A percentile compares a stretch with the other conserved stretches of the same genome.
These are phyloP conservation scores for Wickerhamiella domercqiae DNA, from an alignment of 805 yeast species.

Conservation along the genomic window DNA sequence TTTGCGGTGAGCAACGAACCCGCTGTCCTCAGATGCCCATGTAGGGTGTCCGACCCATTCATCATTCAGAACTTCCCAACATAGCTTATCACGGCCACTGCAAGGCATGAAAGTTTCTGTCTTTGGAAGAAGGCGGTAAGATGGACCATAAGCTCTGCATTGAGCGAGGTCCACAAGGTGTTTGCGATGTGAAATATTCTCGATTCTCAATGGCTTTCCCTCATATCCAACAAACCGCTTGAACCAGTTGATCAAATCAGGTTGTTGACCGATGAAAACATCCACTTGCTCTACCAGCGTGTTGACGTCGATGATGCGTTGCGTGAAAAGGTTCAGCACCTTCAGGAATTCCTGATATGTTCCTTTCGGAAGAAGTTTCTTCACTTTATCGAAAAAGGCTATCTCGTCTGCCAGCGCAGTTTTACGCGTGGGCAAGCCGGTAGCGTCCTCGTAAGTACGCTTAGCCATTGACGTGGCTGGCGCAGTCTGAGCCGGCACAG, in stretches of 20 bases:
- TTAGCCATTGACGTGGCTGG: neutral
- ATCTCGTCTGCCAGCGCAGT: conserved; percentile 61
- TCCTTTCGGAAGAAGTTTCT: conserved; percentile 75
- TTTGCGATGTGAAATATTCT: conserved; percentile 72
- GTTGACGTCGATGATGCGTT: conserved; percentile 72
- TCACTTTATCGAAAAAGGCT: conserved; percentile 80
- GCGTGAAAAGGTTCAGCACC: conserved; percentile 71
- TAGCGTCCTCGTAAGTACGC: neutral
- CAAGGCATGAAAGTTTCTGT: conserved; percentile 94
- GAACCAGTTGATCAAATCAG: conserved; percentile 80
- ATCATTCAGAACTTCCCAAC: conserved; percentile 96
- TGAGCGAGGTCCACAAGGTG: conserved; percentile 79
- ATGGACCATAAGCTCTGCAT: conserved; percentile 91
- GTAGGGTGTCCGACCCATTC: conserved; percentile 99
- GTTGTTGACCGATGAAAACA: conserved; percentile 66
- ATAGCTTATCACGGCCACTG: conserved; percentile 96
- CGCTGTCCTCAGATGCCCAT: conserved; percentile 99
- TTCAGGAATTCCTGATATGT: conserved; percentile 86
- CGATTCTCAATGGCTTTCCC: conserved; percentile 72
- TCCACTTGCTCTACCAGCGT: conserved; percentile 74
- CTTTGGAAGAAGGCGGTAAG: conserved; percentile 83
- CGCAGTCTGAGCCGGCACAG: neutral
- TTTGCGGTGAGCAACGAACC: conserved; percentile 96
- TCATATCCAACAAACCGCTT: conserved; percentile 80
- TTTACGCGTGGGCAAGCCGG: neutral